Evolutionary conservation across 257 asterid species (phyloP), one percentile per base, ranked within the genome.

Genomic region (Asclepias syriaca): DNA sequence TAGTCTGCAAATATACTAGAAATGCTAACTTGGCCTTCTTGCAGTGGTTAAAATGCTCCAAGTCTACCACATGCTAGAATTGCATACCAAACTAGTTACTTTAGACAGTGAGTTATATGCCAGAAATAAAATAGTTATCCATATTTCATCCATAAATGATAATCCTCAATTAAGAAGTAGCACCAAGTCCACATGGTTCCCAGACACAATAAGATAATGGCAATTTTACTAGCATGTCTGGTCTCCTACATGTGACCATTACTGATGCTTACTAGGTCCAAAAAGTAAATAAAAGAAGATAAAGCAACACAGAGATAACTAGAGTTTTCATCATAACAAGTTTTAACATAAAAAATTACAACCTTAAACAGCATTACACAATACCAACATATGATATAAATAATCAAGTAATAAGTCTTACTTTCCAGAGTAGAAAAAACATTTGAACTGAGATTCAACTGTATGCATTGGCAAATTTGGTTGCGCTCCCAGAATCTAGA

Each of bases 391-490:
- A 65, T 8, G 40, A 53, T 27, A 53, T 19, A 12, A 71, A 65
- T 37, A 64, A 19, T 48, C 18, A 56, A 27, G 64, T 72, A 57
- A 64, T 12, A 66, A 71, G 68, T 73, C 97, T 87, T 87, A 94
- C 99, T 86, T 87, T 73, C 80, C 88, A 48, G 53, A 66, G 81
- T 77, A 89, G 84, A 69, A 79, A 71, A 94, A 77, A 78, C 99
- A 94, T 78, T 37, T 81, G 87, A 94, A 94, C 81, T 82, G 84
- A 66, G 70, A 66, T 74, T 94, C 93, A 27, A 90, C 96, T 55
- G 64, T 57, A 79, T 86, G 97, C 55, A 77, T 85, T 65, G 79
- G 78, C 82, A 89, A 65, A 81, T 80, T 85, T 67, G 95, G 84
- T 70, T 89, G 91, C 71, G 79, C 77, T 7, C 79, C 85, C 95